Conservation (phyloP, 768 basidiomycete genomes). For the Amanita subjunquillea region DNA sequence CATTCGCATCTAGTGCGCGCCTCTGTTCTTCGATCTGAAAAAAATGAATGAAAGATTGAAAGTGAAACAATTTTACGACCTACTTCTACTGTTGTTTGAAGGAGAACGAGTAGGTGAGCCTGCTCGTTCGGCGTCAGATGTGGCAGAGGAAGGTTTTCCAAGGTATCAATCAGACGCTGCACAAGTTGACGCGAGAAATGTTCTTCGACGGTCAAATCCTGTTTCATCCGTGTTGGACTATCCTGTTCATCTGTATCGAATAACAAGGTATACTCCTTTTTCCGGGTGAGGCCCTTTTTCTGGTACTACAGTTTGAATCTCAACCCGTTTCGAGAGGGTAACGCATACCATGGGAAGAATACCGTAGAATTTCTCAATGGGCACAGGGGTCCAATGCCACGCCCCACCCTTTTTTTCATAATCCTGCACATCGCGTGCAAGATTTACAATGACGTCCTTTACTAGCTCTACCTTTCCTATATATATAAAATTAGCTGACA, state of each 20-base stretch:
- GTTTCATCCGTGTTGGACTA: not conserved
- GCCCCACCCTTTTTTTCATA: constrained; percentile 11
- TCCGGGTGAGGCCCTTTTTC: not conserved
- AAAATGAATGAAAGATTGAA: not conserved
- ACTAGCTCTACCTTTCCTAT: constrained; percentile 80
- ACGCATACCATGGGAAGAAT: constrained; percentile 7
- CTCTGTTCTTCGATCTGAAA: constrained; percentile 79
- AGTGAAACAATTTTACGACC: constrained; percentile 9
- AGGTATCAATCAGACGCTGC: constrained; percentile 44
- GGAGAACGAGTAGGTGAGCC: constrained; percentile 71
- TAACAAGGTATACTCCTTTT: constrained; percentile 35
- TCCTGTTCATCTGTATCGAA: constrained; percentile 37
- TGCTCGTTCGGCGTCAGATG: constrained; percentile 74
- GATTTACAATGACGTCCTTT: constrained; percentile 66
- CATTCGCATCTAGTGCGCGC: constrained; percentile 86
- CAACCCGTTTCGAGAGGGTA: not conserved
- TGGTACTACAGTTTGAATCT: not conserved
- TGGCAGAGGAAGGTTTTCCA: constrained; percentile 57
- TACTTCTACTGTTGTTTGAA: constrained; percentile 83
- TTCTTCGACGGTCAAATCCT: constrained; percentile 15
- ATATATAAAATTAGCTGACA: constrained; percentile 1
- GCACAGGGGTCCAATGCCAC: constrained; percentile 36
- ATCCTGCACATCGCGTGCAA: constrained; percentile 34
- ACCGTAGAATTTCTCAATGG: constrained; percentile 45
- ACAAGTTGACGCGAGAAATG: constrained; percentile 55